Evolutionary conservation across 768 basidiomycete genomes (phyloP).

Genomic region (Hortiboletus campestris): DNA sequence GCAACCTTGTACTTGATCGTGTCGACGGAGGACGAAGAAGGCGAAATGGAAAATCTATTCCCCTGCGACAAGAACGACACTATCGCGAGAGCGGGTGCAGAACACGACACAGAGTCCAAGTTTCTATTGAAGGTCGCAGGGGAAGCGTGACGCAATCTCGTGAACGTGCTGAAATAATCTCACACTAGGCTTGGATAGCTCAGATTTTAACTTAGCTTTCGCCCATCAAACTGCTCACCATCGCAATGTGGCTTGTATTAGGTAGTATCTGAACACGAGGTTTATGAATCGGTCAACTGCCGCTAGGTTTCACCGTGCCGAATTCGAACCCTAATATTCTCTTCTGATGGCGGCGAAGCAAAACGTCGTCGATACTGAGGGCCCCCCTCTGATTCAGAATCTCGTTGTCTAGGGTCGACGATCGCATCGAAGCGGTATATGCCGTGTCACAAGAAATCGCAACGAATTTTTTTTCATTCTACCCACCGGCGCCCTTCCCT

Average conservation of each 20-base stretch:
- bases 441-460: no score
- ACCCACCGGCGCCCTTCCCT: no score
- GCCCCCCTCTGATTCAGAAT: no score
- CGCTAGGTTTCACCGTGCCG: neutral
- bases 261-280: neutral
- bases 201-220: no score
- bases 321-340: neutral
- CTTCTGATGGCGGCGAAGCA: neutral
- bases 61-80: conserved; percentile 28
- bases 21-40: conserved; percentile 22
- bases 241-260: no score
- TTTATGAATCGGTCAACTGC: neutral
- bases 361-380: neutral
- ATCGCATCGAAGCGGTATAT: no score
- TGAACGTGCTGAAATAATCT: neutral
- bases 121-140: conserved; percentile 26
- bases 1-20: conserved; percentile 28
- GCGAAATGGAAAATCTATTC: conserved; percentile 28
- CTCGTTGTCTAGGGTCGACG: no score
- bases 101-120: conserved; percentile 18
- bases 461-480: no score
- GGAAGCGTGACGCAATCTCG: conserved; percentile 15
- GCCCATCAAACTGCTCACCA: neutral
- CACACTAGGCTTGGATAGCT: neutral
- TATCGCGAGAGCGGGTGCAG: conserved; percentile 28